Percentiles rank a stretch among this genome's conserved stretches.
Conservation (phyloP, 2,329 filamentous ascomycete genomes). For the Xylariaceae sp. region DNA sequence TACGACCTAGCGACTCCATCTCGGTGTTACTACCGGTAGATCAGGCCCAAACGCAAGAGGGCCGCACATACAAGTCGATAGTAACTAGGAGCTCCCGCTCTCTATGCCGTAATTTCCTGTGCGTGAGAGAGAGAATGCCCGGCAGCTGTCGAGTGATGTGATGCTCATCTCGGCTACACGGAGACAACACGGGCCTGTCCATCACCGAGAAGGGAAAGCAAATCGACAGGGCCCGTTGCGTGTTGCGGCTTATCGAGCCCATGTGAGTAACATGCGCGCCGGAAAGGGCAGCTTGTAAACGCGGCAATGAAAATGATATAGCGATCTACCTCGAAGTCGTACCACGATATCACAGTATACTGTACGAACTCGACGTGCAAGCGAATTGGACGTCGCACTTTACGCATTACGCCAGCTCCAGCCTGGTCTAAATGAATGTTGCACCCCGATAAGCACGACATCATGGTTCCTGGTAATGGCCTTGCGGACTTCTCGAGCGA, state of each 20-base stretch:
- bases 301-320: constrained; percentile 13
- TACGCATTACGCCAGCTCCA: constrained; percentile 18
- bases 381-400: constrained; percentile 15
- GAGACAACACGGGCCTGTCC: constrained; percentile 17
- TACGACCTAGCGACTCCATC: constrained; percentile 14
- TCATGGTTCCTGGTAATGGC: constrained; percentile 12
- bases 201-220: constrained; percentile 20
- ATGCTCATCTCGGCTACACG: constrained; percentile 23
- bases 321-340: constrained; percentile 11
- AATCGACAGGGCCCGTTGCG: background rate
- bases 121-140: constrained; percentile 11
- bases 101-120: constrained; percentile 7
- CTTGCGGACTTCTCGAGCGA: constrained; percentile 12
- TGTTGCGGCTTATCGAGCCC: background rate
- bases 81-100: background rate
- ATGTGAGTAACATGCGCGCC: constrained; percentile 6
- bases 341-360: constrained; percentile 10
- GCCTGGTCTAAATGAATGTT: constrained; percentile 21
- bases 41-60: constrained; percentile 10
- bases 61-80: background rate
- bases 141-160: constrained; percentile 15
- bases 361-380: background rate
- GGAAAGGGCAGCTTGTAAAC: constrained; percentile 17
- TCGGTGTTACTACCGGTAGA: constrained; percentile 17
- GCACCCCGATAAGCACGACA: constrained; percentile 13